Base-by-base conservation (phyloP, 2,329 filamentous ascomycete genomes). In the Aspergillus sp. region DNA sequence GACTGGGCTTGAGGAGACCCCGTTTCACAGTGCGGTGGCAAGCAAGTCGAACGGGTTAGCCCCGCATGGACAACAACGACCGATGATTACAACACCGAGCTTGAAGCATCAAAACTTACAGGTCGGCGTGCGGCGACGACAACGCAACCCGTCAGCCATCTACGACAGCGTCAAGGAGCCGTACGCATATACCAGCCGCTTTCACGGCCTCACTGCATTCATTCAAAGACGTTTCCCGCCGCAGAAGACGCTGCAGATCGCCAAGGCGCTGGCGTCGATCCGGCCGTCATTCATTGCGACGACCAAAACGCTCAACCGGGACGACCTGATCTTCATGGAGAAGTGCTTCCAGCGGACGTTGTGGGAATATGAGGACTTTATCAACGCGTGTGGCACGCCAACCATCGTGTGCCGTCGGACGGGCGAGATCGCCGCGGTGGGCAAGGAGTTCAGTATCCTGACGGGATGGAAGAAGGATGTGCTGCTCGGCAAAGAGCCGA, bases 261-360 rank as follows among this genome's bases (percentile, higher is more conserved):
- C 92, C 61, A 91, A 93, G 78, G 90, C 93, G 0, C 84, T 99
- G 55, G 90, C 91, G 6, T 92, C 90, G 48, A 96, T 97, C 68
- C 89, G 95, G 7, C 94, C 95, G 1, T 95, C 92, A 0, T 95
- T 99, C 73, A 94, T 98, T 64, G 89, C 92, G 10, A 96, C 92
- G 63, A 96, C 91, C 19, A 91, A 91, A 70, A 92, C 91, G n/a
- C 81, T 98, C 62, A 93, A 92, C 65, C 84, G 89, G 17, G 89
- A 95, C 70, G 95, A 99, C 75, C 82, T 98, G 28, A 88, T 99
- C 21, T 97, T 98, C 75, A 97, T 97, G 90, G 95, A 99, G 76
- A 96, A 96, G 78, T 96, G 91, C 70, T 92, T 98, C 72, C 95
- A 99, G 76, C 87, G 95, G 39, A 96, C 92, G 0, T 82, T 98